Conservation (phyloP, 495 filamentous ascomycete species). For the Penicillium cosmopolitanum region DNA sequence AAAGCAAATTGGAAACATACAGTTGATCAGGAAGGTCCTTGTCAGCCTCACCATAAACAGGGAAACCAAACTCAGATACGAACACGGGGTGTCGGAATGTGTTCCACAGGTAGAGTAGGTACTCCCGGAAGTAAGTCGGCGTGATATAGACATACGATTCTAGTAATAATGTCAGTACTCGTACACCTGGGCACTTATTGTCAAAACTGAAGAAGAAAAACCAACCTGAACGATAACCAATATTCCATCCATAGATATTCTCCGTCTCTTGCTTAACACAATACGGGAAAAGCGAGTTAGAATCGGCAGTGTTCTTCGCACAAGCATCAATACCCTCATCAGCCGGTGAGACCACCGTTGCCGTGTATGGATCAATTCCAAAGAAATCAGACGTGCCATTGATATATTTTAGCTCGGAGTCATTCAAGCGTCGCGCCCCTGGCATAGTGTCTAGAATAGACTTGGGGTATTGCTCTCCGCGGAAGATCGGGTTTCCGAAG, state of each 20-base stretch:
- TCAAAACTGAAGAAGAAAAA: neutral
- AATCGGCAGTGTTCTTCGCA: constrained; percentile 28
- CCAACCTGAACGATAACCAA: constrained; percentile 41
- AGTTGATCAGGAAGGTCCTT: constrained; percentile 39
- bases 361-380: constrained; percentile 51
- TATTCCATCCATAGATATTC: constrained; percentile 44
- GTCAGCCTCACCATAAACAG: constrained; percentile 34
- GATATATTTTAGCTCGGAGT: constrained; percentile 37
- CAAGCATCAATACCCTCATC: constrained; percentile 40
- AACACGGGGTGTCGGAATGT: constrained; percentile 43
- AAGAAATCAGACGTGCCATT: constrained; percentile 47
- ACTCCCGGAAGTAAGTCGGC: constrained; percentile 45
- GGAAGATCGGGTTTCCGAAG: constrained; percentile 45
- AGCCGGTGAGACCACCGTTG: constrained; percentile 42
- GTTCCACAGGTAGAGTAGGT: constrained; percentile 47
- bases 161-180: neutral
- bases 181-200: neutral
- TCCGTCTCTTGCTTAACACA: constrained; percentile 42
- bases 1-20: neutral
- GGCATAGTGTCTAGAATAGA: constrained; percentile 34
- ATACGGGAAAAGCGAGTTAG: constrained; percentile 39
- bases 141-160: constrained; percentile 45
- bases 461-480: constrained; percentile 46
- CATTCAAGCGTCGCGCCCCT: constrained; percentile 33
- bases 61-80: constrained; percentile 47